A percentile compares a stretch with the other conserved stretches of the same genome.
These are phyloP conservation scores for Talaromyces thailandensis DNA, from an alignment of 495 filamentous ascomycete species.

Conservation along the genomic window DNA sequence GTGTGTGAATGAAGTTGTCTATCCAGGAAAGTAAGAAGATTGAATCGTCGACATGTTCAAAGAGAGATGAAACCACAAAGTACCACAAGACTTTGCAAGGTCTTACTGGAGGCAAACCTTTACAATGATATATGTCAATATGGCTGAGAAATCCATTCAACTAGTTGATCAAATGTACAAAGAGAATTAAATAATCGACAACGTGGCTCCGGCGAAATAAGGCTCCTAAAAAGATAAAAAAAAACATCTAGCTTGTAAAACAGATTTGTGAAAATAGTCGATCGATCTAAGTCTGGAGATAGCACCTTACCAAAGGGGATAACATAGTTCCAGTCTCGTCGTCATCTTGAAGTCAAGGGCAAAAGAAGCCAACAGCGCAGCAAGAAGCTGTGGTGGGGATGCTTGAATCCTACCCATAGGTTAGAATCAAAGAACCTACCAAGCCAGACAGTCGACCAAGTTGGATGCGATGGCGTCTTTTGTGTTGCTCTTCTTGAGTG, in stretches of 20 bases:
- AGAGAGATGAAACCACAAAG: no score
- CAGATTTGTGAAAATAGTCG: not conserved
- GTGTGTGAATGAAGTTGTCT: no score
- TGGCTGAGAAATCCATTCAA: not conserved
- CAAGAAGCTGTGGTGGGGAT: not conserved
- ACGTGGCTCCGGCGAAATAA: not conserved
- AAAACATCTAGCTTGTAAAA: constrained; percentile 5
- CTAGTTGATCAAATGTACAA: constrained; percentile 5
- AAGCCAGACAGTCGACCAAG: not conserved
- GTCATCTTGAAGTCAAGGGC: not conserved
- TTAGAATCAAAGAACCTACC: constrained; percentile 8
- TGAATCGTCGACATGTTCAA: no score
- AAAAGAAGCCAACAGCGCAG: not conserved
- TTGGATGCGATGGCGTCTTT: not conserved
- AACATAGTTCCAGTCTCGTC: constrained; percentile 3
- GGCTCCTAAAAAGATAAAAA: constrained; percentile 2
- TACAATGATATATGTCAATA: not conserved
- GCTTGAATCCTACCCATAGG: constrained; percentile 5
- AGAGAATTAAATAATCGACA: not conserved
- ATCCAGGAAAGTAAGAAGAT: no score
- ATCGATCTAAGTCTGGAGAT: not conserved
- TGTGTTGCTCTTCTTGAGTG: not conserved
- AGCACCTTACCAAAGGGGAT: constrained; percentile 6
- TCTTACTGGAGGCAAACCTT: not conserved
- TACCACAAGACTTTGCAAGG: no score